Evolutionary conservation across 2,329 filamentous ascomycete genomes (phyloP), one percentile per base, ranked within the genome.

Genomic region (Penicillium thymicola): DNA sequence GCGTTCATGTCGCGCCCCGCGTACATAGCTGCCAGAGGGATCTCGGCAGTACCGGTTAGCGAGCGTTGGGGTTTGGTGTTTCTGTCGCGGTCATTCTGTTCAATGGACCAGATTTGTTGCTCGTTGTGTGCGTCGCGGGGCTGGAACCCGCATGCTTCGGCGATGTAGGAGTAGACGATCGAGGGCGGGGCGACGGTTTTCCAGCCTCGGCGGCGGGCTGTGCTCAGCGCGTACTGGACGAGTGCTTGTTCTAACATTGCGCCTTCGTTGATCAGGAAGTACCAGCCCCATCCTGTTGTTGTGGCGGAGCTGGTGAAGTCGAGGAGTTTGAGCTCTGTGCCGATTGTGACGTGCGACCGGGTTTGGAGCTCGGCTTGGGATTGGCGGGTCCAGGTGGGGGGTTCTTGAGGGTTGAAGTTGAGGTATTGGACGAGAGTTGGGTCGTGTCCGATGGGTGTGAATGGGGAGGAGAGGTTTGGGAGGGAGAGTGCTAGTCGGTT

Each of bases 251-350:
- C 94, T n/a, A 99, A 83, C 72, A 94, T 85, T 0, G 92, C 92
- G 9, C 87, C 94, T 69, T 96, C 92, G 70, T 93, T 90, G n/a
- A 90, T 80, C 11, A 99, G 85, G 75, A 92, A 97, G 78, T 99
- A 99, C 90, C 92, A 99, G 1, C 94, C 94, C 93, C 93, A 99
- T 37, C 94, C 94, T 4, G 88, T 90, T 1, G 90, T 87, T n/a
- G 84, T 86, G 2, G 88, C 88, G 5, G 92, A 91, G 57, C 83
- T 87, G 5, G 88, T 81, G 69, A 99, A 97, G 76, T 99, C 93
- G 50, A 99, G 80, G n/a, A 99, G 82, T 34, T 88, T 87, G n/a
- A 99, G 83, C 68, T 92, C 85, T 5, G 85, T 81, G 32, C 94
- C 94, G 65, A 99, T 93, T 64, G 93, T 84, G 8, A 94, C 89